These are phyloP conservation scores for Populus euphratica DNA, from an alignment of 345 rosid genomes.

Conservation along the genomic window DNA sequence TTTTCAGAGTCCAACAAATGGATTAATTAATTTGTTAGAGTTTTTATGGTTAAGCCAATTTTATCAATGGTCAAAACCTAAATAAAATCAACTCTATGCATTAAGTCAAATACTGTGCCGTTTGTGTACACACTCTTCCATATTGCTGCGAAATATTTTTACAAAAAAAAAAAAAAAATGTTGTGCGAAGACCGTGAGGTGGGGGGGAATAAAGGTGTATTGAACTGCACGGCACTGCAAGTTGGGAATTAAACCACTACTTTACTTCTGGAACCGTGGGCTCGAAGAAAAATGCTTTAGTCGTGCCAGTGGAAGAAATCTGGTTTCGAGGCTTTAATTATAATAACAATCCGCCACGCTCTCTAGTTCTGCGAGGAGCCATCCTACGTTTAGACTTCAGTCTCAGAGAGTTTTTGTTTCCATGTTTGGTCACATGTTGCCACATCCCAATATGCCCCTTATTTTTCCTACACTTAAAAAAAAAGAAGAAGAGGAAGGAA, in stretches of 20 bases:
- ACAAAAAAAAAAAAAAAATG: not conserved
- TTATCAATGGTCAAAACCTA: not conserved
- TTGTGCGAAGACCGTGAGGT: not conserved
- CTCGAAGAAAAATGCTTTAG: not conserved
- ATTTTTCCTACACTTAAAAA: not conserved
- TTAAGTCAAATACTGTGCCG: not conserved
- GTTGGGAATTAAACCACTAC: not conserved
- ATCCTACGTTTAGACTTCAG: no score
- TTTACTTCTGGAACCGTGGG: conserved; percentile 9
- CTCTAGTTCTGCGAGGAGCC: not conserved
- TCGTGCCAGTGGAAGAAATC: not conserved
- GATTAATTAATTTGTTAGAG: not conserved
- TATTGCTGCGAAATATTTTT: not conserved
- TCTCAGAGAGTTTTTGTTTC: not conserved
- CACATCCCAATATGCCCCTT: not conserved
- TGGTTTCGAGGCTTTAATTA: not conserved
- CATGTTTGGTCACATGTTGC: not conserved
- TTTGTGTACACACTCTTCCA: not conserved
- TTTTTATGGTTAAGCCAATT: not conserved
- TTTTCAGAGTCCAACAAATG: not conserved
- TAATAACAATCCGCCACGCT: not conserved
- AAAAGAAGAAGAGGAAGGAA: no score
- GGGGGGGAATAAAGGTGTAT: not conserved
- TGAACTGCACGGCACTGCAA: conserved; percentile 20
- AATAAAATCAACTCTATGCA: not conserved